Base-by-base conservation (phyloP, 371 early-diverging fungal species). In the Nematocida ironsii region DNA sequence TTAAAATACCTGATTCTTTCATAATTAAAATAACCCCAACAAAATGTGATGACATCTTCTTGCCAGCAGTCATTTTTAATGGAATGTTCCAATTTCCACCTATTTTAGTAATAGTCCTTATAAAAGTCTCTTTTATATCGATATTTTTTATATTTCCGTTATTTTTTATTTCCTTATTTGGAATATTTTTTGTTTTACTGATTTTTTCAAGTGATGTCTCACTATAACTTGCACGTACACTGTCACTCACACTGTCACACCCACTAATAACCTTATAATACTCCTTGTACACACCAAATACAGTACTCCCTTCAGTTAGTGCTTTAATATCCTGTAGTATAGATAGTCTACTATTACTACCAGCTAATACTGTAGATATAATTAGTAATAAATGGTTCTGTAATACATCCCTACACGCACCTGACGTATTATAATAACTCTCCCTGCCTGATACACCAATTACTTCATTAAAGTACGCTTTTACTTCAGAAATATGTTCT, bases 331-430 rank as follows among this genome's bases (percentile, higher is more conserved):
- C 16, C 69, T 70, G n/a, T 5, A 78, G 80, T 9, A 71, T 54
- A 7, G 18, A 11, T 11, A 70, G 39, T 39, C 67, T 68, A 27
- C 42, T 57, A 5, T 25, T 48, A 9, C 5, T 39, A 11, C 54
- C 52, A 18, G 55, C 48, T 6, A 78, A 48, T 67, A 94, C 89
- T 70, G 94, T 86, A n/a, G 92, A 89, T 47, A 97, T 87, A 40
- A 94, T 90, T 85, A 95, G 95, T 54, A 95, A 85, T 67, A 96
- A 70, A 85, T 97, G 93, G 90, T 96, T 97, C 89, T 96, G 97
- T 91, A 98, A 94, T 42, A 98, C 95, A 86, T 98, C 98, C 80
- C 96, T 93, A 83, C 97, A 93, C 67, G 96, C 95, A 61, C 99
- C 99, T 87, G 93, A 94, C 86, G 94, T 93, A 87, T 98, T 97